Evolutionary conservation across 139 green algal genomes (phyloP).

Genomic region (Mesotaenium endlicherianum): DNA sequence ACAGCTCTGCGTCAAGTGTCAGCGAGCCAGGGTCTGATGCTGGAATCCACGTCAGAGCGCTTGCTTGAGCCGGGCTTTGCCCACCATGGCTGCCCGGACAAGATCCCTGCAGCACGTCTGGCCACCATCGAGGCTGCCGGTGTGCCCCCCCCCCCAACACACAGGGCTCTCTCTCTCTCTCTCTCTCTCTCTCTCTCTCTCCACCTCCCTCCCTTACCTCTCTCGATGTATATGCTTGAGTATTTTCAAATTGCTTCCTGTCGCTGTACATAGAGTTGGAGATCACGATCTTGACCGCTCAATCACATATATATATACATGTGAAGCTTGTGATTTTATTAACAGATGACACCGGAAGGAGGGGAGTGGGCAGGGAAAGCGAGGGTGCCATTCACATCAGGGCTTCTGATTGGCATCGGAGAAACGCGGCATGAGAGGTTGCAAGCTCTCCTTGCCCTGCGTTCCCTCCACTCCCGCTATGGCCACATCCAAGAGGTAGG

Average conservation of each 20-base stretch:
- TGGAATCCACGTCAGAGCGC: constrained; percentile 62
- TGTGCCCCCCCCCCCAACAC: too few species aligned
- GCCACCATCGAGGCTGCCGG: constrained; percentile 58
- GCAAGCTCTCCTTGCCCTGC: constrained; percentile 62
- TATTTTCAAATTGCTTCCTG: too few species aligned
- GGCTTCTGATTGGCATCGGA: constrained; percentile 82
- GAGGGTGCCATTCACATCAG: constrained; percentile 76
- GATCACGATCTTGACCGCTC: too few species aligned
- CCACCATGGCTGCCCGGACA: constrained; percentile 80
- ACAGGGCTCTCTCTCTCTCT: background rate
- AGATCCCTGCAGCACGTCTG: constrained; percentile 65
- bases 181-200: too few species aligned
- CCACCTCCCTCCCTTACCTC: background rate
- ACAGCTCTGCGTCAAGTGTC: constrained; percentile 57
- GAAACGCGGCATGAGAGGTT: constrained; percentile 71
- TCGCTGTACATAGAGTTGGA: too few species aligned
- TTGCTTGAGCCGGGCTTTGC: constrained; percentile 62
- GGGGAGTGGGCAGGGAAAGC: constrained; percentile 69
- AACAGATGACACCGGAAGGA: too few species aligned
- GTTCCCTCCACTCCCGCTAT: constrained; percentile 55
- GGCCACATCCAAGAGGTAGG: constrained; percentile 81
- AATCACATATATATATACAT: too few species aligned
- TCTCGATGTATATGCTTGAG: too few species aligned
- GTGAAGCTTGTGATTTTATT: too few species aligned
- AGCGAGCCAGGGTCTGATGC: constrained; percentile 83